phyloP scores from a whole-genome alignment of 2,329 filamentous ascomycete genomes.

The Aureobasidium mangrovei region DNA sequence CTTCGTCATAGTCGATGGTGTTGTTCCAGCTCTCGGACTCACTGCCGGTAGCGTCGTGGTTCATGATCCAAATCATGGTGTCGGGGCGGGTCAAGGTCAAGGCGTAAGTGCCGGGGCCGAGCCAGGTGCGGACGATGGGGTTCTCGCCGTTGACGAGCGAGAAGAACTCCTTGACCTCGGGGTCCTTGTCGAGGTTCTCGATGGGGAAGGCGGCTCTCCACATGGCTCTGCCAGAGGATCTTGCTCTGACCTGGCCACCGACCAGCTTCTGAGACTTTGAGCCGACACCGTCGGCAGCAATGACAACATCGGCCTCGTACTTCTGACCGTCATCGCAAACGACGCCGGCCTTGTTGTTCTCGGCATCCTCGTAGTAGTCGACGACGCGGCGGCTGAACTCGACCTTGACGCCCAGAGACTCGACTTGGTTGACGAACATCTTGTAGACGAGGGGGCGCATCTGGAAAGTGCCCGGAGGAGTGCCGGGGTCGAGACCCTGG shows the following conservation, averaged over 20 bases:
- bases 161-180: constrained; percentile 40
- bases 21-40: constrained; percentile 41
- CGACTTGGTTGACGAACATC: constrained; percentile 45
- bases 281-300: constrained; percentile 32
- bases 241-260: constrained; percentile 35
- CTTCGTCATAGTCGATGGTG: constrained; percentile 38
- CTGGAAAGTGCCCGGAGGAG: constrained; percentile 46
- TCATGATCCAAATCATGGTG: constrained; percentile 44
- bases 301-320: constrained; percentile 34
- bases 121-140: constrained; percentile 38
- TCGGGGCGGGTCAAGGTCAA: constrained; percentile 38
- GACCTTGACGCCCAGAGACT: constrained; percentile 36
- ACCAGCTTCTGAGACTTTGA: constrained; percentile 39
- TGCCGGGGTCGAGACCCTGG: constrained; percentile 37
- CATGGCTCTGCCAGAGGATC: constrained; percentile 23
- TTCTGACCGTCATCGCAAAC: constrained; percentile 31
- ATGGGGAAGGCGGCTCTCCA: constrained; percentile 29
- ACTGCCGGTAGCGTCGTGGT: constrained; percentile 38
- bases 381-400: constrained; percentile 35
- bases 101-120: constrained; percentile 36
- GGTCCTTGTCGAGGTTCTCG: constrained; percentile 37
- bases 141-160: constrained; percentile 34
- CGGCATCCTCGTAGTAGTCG: constrained; percentile 37
- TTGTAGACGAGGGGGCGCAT: constrained; percentile 48
- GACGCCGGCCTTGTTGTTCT: constrained; percentile 21